These are phyloP conservation scores for Lenzites betulinus DNA, from an alignment of 768 basidiomycete species.

Conservation along the genomic window DNA sequence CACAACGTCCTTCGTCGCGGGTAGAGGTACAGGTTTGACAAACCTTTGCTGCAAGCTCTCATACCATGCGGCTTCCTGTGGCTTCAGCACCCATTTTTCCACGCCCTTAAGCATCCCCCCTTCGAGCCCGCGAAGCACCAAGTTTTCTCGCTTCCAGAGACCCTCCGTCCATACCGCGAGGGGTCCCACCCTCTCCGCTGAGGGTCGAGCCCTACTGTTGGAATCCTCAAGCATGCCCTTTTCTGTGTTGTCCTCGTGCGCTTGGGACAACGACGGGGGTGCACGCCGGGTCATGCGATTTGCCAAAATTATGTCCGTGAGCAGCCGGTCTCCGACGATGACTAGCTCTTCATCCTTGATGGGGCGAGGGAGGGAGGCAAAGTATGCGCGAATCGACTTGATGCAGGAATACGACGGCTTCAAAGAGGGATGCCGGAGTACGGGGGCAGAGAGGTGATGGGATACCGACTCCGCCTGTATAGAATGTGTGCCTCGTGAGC, in stretches of 20 bases:
- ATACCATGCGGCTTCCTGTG: slow-evolving; percentile 12
- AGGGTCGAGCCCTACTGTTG: background rate
- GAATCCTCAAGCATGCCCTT: background rate
- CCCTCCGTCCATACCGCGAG: slow-evolving; percentile 71
- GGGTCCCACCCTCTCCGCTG: slow-evolving; percentile 51
- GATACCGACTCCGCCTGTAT: slow-evolving; percentile 86
- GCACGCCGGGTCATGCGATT: slow-evolving; percentile 57
- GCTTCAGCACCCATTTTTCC: slow-evolving; percentile 38
- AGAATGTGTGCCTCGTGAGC: background rate
- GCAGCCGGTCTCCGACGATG: slow-evolving; percentile 88
- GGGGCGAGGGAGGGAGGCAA: slow-evolving; percentile 58
- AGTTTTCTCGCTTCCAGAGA: slow-evolving; percentile 68
- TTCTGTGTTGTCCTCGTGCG: slow-evolving; percentile 18
- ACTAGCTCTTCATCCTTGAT: slow-evolving; percentile 66
- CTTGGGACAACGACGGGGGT: background rate
- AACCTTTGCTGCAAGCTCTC: slow-evolving; percentile 18
- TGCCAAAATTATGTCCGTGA: slow-evolving; percentile 89
- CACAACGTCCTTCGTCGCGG: background rate
- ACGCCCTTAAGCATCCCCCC: slow-evolving; percentile 48
- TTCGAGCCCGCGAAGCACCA: slow-evolving; percentile 63
- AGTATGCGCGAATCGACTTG: slow-evolving; percentile 69
- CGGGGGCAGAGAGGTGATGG: slow-evolving; percentile 74
- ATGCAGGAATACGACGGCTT: slow-evolving; percentile 88
- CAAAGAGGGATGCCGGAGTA: slow-evolving; percentile 71
- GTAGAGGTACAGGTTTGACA: slow-evolving; percentile 9